Percentiles rank a stretch among this genome's conserved stretches.
These are phyloP conservation scores for Fusarium albosuccineum DNA, from an alignment of 2,329 filamentous ascomycete genomes.

Conservation along the genomic window DNA sequence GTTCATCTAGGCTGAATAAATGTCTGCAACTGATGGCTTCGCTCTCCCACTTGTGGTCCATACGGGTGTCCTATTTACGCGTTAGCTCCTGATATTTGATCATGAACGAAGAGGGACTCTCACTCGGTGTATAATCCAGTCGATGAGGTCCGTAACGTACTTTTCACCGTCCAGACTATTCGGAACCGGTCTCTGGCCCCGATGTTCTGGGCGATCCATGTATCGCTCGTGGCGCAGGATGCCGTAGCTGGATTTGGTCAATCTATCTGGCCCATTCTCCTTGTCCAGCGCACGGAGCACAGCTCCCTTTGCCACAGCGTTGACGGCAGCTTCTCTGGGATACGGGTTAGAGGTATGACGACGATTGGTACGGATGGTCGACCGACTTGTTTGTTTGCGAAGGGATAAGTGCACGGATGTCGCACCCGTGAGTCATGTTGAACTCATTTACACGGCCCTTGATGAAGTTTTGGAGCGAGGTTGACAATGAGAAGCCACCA, in stretches of 20 bases:
- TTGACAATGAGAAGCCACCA: constrained; percentile 14
- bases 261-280: not conserved
- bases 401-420: not conserved
- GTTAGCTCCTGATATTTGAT: accelerated
- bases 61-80: not conserved
- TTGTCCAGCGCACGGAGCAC: constrained; percentile 12
- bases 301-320: constrained; percentile 12
- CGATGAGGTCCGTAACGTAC: not conserved
- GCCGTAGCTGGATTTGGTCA: constrained; percentile 3
- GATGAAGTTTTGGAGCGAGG: not conserved
- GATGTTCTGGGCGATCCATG: not conserved
- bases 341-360: not conserved
- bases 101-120: accelerated
- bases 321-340: accelerated
- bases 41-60: not conserved
- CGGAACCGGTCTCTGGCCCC: not conserved
- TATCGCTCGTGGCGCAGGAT: not conserved
- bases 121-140: constrained; percentile 12
- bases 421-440: not conserved
- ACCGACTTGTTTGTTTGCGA: not conserved
- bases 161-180: not conserved
- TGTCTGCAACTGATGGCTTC: not conserved
- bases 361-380: not conserved
- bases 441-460: not conserved
- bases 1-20: not conserved